A percentile compares a stretch with the other conserved stretches of the same genome.
These are phyloP conservation scores for Termitomyces sp. DNA, from an alignment of 768 basidiomycete genomes.

Conservation along the genomic window DNA sequence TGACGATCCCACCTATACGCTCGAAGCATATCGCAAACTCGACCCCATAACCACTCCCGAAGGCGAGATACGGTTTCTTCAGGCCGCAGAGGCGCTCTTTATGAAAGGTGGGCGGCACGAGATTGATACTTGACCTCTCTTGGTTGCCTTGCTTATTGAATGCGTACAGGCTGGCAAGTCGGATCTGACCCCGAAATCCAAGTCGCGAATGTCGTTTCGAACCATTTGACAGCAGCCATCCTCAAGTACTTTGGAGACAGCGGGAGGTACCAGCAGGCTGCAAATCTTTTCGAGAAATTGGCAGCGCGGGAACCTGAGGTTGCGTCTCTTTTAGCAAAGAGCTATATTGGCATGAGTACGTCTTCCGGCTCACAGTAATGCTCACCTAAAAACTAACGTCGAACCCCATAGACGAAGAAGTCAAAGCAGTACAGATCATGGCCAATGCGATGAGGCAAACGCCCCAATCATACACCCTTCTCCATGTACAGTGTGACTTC, in stretches of 20 bases:
- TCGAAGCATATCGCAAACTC: constrained; percentile 93
- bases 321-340: constrained; percentile 76
- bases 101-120: constrained; percentile 51
- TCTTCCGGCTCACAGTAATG: constrained; percentile 11
- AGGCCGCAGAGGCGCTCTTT: constrained; percentile 86
- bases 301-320: constrained; percentile 86
- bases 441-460: constrained; percentile 75
- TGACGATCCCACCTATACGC: constrained; percentile 86
- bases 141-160: not conserved
- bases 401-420: constrained; percentile 78
- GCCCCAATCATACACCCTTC: constrained; percentile 89
- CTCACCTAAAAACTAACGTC: not conserved
- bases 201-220: constrained; percentile 93
- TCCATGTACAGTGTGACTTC: constrained; percentile 95
- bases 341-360: constrained; percentile 98
- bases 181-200: constrained; percentile 99
- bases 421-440: constrained; percentile 96
- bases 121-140: not conserved
- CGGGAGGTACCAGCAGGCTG: constrained; percentile 80
- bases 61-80: constrained; percentile 84
- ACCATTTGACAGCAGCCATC: constrained; percentile 91
- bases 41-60: constrained; percentile 91
- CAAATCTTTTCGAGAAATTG: constrained; percentile 92
- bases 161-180: constrained; percentile 84
- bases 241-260: constrained; percentile 97